A percentile compares a stretch with the other conserved stretches of the same genome.
phyloP scores from a whole-genome alignment of 805 yeast genomes.

The Saturnispora dispora region DNA sequence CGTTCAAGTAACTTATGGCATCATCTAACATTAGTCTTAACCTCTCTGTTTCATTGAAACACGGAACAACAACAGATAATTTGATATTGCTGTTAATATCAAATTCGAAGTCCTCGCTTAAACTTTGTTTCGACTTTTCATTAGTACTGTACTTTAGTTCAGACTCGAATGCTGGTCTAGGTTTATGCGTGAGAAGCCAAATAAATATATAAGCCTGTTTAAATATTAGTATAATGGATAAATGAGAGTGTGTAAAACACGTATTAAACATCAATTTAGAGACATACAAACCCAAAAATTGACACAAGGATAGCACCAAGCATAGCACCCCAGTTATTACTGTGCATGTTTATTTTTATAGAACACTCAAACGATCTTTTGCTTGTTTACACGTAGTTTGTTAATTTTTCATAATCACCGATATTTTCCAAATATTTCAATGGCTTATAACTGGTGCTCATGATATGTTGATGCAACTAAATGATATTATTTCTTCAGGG shows the following conservation, averaged over 20 bases:
- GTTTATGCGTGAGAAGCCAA: constrained; percentile 50
- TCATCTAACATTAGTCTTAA: constrained; percentile 66
- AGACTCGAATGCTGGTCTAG: constrained; percentile 43
- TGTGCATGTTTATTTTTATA: background rate
- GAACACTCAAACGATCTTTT: background rate
- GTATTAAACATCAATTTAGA: background rate
- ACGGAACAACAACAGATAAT: constrained; percentile 82
- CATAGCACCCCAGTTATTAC: background rate
- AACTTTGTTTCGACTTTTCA: constrained; percentile 25
- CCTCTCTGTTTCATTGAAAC: constrained; percentile 77
- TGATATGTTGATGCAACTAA: background rate
- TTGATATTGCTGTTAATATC: constrained; percentile 11
- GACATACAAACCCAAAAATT: background rate
- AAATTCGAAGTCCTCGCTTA: constrained; percentile 30
- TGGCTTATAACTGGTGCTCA: background rate
- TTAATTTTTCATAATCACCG: background rate
- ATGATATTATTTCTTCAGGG: background rate
- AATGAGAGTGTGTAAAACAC: background rate
- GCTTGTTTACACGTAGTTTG: background rate
- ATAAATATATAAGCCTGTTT: constrained; percentile 32
- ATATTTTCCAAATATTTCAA: background rate
- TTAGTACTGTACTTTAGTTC: constrained; percentile 49
- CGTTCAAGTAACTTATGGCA: constrained; percentile 44
- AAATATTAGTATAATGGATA: constrained; percentile 6
- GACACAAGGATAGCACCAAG: background rate